Evolutionary conservation across 805 yeast genomes (phyloP), one percentile per base, ranked within the genome.

Genomic region (Danielia reshetovae): DNA sequence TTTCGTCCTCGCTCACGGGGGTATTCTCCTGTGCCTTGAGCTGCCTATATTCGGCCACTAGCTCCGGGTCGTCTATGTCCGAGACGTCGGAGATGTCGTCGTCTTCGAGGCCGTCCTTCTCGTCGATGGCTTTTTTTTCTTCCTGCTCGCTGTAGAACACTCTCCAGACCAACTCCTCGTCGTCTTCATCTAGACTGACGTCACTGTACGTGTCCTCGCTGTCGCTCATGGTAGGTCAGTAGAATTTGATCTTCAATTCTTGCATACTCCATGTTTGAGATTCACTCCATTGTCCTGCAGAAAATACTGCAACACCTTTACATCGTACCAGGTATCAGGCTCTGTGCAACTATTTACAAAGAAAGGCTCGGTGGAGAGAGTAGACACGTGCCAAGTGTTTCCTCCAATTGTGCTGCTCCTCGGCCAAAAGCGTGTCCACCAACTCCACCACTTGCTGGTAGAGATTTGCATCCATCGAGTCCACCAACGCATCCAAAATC

Each of bases 1-100:
- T 67, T 27, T 82, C 85, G 42, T 79, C 81, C 34, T 76, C 70
- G 15, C 48, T 40, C 19, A 65, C 38, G 14, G 52, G 42, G 18
- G 41, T 46, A 27, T 51, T 56, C 13, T 43, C 23, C 57, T 63
- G 34, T 63, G 68, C 67, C 32, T 49, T 54, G 22, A 68, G 46
- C 3, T 51, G 45, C 27, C 41, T 45, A 43, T 62, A 67, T 30
- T 50, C 51, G 13, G 45, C 43, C 13, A 64, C 60, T 4, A 67
- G 49, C 18, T 54, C 49, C 14, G 23, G 23, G n/a, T 56, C 62
- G 2, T 38, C 46, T 7, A 36, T 24, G 2, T 59, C 63, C 8
- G 52, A 29, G 22, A 30, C 21, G 18, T 30, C 33, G 3, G 33
- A 30, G 15, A 30, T 22, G 7, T 30, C 57, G 4, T 49, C 54